Base-by-base conservation (phyloP, 1,284 basidiomycete species). In the Marasmius tenuissimus region DNA sequence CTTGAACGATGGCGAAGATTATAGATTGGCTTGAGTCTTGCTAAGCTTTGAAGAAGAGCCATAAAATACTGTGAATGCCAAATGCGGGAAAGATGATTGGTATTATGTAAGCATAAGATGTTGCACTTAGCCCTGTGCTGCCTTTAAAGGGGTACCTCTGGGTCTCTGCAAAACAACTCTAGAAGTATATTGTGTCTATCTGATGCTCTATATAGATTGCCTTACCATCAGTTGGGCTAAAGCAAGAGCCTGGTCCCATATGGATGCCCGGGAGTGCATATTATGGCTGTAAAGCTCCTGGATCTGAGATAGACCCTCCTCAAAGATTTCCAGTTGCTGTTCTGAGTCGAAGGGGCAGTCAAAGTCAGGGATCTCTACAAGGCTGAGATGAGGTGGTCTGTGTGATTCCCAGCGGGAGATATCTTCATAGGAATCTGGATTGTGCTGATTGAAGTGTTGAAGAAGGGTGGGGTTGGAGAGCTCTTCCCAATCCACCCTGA, bases 401-500 rank as follows among this genome's bases (percentile, higher is more conserved):
- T n/a, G 54, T 7, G 59, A 47, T 37, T 22, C 39, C 18, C 22
- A 33, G 4, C 10, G 16, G n/a, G 6, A 34, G 6, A 58, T 18
- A 20, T 34, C 57, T 12, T 51, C 47, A 4, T 34, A 35, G 4
- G 57, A 35, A 58, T 34, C 11, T 11, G 45, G 22, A 37, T 57
- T 61, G 40, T 57, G 14, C 33, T 39, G 18, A 51, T 51, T 48
- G 37, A 57, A 34, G 40, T 61, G 60, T 22, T 18, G 14, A 11
- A 61, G 55, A 27, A 61, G 33, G 3, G 11, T 9, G 6, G 40
- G 27, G 22, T 61, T 22, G 48, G 27, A 33, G 2, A 61, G 11
- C 22, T 61, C 60, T 2, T 52, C 34, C 60, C 60, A 61, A 34
- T 61, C 56, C 2, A 61, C 60, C 1, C 60, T 55, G 49, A 58